Percentiles rank a stretch among this genome's conserved stretches.
phyloP scores from a whole-genome alignment of 345 rosid species.

The Dipteronia sinensis region DNA sequence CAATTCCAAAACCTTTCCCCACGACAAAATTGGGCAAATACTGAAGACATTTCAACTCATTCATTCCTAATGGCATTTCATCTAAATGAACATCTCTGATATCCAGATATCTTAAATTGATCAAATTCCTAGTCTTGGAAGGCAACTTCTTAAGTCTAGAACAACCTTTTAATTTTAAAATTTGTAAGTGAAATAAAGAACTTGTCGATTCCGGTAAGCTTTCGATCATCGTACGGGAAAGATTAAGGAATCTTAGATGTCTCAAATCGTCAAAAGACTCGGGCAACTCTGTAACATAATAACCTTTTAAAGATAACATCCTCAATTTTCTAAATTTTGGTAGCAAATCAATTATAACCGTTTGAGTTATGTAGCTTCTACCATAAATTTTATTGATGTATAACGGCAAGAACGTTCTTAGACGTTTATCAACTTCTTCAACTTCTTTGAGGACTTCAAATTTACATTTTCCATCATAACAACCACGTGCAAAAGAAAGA shows the following conservation, averaged over 20 bases:
- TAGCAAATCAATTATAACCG: background rate
- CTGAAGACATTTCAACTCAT: background rate
- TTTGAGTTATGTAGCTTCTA: background rate
- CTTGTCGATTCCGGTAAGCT: slow-evolving; percentile 9
- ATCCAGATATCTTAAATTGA: too few relatives aligned
- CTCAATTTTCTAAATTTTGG: background rate
- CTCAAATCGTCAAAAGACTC: background rate
- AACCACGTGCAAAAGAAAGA: too few relatives aligned
- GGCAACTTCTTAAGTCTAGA: too few relatives aligned
- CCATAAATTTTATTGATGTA: too few relatives aligned
- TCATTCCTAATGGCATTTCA: too few relatives aligned
- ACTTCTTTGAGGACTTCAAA: too few relatives aligned
- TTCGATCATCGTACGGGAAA: background rate
- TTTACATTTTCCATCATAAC: too few relatives aligned
- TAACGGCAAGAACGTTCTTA: too few relatives aligned
- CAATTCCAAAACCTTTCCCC: background rate
- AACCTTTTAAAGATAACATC: background rate
- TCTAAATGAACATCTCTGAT: too few relatives aligned
- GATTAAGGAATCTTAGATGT: slow-evolving; percentile 8
- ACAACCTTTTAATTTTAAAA: background rate
- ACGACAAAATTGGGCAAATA: background rate
- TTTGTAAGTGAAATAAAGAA: background rate
- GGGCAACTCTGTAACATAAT: background rate
- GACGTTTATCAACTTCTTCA: too few relatives aligned
- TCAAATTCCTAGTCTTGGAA: too few relatives aligned